Evolutionary conservation across 345 rosid genomes (phyloP).

Genomic region (Cardamine resedifolia): DNA sequence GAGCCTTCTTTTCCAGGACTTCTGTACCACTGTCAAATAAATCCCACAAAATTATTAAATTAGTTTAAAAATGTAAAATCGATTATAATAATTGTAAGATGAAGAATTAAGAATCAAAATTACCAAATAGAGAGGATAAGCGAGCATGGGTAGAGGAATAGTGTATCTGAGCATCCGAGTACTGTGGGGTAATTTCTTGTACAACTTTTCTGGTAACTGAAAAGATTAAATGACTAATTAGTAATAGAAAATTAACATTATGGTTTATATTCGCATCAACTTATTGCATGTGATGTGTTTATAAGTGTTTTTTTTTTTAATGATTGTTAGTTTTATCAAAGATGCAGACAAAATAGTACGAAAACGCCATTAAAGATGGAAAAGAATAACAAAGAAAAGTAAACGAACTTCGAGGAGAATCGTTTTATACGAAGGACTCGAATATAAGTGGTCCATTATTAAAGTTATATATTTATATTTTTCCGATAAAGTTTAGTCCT

Average conservation of each 20-base stretch:
- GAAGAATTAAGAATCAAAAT: neutral
- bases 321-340: neutral
- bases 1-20: constrained; percentile 98
- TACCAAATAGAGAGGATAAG: constrained; percentile 75
- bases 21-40: constrained; percentile 59
- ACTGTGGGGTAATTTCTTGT: constrained; percentile 41
- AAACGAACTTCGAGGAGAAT: constrained; percentile 30
- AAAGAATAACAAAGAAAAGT: neutral
- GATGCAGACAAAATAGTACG: neutral
- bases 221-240: neutral
- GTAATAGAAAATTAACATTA: neutral
- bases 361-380: constrained; percentile 10
- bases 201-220: constrained; percentile 64
- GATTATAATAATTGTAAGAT: neutral
- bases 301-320: neutral
- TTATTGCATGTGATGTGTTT: constrained; percentile 25
- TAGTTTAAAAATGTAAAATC: neutral
- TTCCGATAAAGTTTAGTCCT: neutral
- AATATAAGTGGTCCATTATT: constrained; percentile 33
- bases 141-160: constrained; percentile 63
- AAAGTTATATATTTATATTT: neutral
- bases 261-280: neutral
- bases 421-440: constrained; percentile 26
- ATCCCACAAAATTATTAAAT: neutral
- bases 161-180: constrained; percentile 58